Evolutionary conservation across 805 yeast species (phyloP).

Genomic region (Candida cerambycidarum): DNA sequence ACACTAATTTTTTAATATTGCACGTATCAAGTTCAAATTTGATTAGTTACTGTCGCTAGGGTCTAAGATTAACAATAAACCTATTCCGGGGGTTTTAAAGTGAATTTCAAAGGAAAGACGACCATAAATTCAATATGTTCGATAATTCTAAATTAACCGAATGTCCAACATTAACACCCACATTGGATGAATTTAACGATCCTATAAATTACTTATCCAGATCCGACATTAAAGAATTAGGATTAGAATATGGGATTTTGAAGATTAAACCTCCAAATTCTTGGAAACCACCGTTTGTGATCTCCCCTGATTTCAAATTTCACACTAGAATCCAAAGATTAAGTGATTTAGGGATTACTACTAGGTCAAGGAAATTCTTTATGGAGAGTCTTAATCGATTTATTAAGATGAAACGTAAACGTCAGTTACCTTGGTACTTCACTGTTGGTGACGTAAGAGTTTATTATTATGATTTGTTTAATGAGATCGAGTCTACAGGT

Average conservation of each 20-base stretch:
- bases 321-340: constrained; percentile 69
- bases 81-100: neutral
- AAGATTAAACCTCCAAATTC: constrained; percentile 51
- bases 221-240: constrained; percentile 38
- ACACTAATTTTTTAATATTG: too few relatives aligned
- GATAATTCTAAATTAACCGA: constrained; percentile 17
- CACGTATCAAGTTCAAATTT: neutral
- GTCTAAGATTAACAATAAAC: neutral
- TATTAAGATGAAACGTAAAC: constrained; percentile 43
- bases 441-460: constrained; percentile 17
- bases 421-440: constrained; percentile 23
- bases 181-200: constrained; percentile 43
- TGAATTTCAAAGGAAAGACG: neutral
- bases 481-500: constrained; percentile 29
- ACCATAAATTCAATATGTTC: constrained; percentile 12
- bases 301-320: constrained; percentile 57
- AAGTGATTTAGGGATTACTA: constrained; percentile 60
- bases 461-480: constrained; percentile 40
- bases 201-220: constrained; percentile 52
- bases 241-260: constrained; percentile 50
- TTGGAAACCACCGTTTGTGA: constrained; percentile 58
- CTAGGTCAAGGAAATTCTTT: constrained; percentile 64
- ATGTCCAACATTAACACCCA: constrained; percentile 51
- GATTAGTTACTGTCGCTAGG: neutral
- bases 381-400: constrained; percentile 60